Base-by-base conservation (phyloP, 805 yeast genomes). In the Debaryomyces hansenii region DNA sequence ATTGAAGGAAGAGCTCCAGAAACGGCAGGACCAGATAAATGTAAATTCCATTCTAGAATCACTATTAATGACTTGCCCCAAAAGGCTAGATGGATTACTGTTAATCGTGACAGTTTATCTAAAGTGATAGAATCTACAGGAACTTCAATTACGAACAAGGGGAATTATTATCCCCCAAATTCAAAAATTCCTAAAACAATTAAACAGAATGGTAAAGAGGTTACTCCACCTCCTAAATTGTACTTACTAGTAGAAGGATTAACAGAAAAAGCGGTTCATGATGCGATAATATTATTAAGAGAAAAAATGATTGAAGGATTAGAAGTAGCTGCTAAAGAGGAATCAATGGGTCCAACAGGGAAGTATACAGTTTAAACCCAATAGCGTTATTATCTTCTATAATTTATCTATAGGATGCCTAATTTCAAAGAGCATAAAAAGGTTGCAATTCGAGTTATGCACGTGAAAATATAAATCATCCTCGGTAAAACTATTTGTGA, bases 31-130 rank as follows among this genome's bases (percentile, higher is more conserved):
- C 84, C 86, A 2, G 87, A 82, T 47, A 62, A 71, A 42, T 64
- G 77, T 21, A 60, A 69, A 16, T 89, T 72, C 66, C 85, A 82
- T 52, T 87, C 96, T 0, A 77, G 82, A 31, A 74, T 92, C 40
- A 79, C 81, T 41, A 83, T 92, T 53, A 92, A 92, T 55, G 97
- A 94, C 62, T 72, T 87, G 29, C 96, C 98, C 0, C 90, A 86
- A 58, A 72, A 76, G 20, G 87, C 87, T 0, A 71, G 96, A 56
- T 86, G 95, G 95, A 74, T 72, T 45, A 87, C 86, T 2, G 81
- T 90, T 3, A 84, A 83, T 55, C 77, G 85, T 31, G 84, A 84
- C 1, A 83, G 81, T 38, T 68, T 85, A 34, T 63, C 79, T 1
- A 79, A 79, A 55, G 77, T 90, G 39, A 82, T 81, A 37, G 96